Evolutionary conservation across 345 rosid genomes (phyloP), one percentile per base, ranked within the genome.

Genomic region (Salix udensis): DNA sequence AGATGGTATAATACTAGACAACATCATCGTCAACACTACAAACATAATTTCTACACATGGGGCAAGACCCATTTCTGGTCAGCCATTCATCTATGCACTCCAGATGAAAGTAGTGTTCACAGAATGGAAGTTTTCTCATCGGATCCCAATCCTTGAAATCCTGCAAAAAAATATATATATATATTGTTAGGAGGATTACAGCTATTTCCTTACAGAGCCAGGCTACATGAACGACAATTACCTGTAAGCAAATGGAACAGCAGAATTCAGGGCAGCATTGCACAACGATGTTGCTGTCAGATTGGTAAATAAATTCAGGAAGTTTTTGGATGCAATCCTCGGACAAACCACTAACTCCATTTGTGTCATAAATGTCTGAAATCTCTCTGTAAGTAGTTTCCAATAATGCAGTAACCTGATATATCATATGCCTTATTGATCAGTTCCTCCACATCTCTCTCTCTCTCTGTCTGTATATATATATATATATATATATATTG

Each of bases 171-270:
- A 31, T 31, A 48, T 65, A 44, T 7, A 53, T 18, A 53, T 18
- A 21, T 18, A 2, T 0, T 53, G 60, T 19, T 53, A 19, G 21
- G 8, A 53, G 24, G 60, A 21, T 53, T 0, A 19, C 60, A 53
- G 8, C 7, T 19, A 21, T 53, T 53, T 21, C 60, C 60, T 53
- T 19, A 53, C 60, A 53, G 24, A 53, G 24, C 60, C 21, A 53
- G 21, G 21, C 8, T 53, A 19, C 7, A 37, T 7, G 8, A 12
- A 12, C 18, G 53, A 36, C 39, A 23, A 19, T 77, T 72, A 89
- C 98, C 92, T 90, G 88, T 72, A 94, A 86, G 85, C 98, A 94
- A 74, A 94, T 87, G 5, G 94, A 78, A 76, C 97, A 94, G 46
- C 76, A 71, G 44, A 46, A 8, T 52, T 62, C 74, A 67, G 83